These are phyloP conservation scores for Plantago ovata DNA, from an alignment of 257 asterid genomes.

Conservation along the genomic window DNA sequence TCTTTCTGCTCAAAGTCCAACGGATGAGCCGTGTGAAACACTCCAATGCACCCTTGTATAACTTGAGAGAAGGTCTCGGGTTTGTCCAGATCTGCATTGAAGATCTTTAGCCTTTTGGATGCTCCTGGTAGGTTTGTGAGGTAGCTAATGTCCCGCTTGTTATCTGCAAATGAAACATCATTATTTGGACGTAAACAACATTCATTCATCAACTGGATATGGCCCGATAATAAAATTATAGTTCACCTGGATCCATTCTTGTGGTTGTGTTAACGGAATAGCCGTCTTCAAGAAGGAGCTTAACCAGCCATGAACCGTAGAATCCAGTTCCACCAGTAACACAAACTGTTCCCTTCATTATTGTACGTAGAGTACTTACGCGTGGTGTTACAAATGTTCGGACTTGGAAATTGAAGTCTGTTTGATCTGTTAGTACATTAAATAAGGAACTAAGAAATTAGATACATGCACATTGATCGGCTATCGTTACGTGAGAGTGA, in stretches of 20 bases:
- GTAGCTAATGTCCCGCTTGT: conserved; percentile 14
- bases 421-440: too few relatives aligned
- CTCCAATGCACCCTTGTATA: conserved; percentile 40
- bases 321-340: conserved; percentile 12
- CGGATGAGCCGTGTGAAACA: conserved; percentile 48
- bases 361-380: too few relatives aligned
- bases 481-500: too few relatives aligned
- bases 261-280: conserved; percentile 3
- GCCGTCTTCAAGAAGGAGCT: conserved; percentile 7
- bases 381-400: too few relatives aligned
- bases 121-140: conserved; percentile 38
- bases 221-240: not conserved
- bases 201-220: not conserved
- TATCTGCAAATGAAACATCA: not conserved
- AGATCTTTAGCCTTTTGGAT: conserved; percentile 31
- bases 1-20: conserved; percentile 30
- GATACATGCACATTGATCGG: too few relatives aligned
- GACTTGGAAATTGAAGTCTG: too few relatives aligned
- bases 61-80: conserved; percentile 32
- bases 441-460: too few relatives aligned
- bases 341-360: conserved; percentile 3
- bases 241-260: conserved; percentile 1
- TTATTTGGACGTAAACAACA: too few relatives aligned
- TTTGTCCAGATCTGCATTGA: conserved; percentile 34
- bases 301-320: conserved; percentile 9